Base-by-base conservation (phyloP, 2,329 filamentous ascomycete species). In the Clarireedia paspali region DNA sequence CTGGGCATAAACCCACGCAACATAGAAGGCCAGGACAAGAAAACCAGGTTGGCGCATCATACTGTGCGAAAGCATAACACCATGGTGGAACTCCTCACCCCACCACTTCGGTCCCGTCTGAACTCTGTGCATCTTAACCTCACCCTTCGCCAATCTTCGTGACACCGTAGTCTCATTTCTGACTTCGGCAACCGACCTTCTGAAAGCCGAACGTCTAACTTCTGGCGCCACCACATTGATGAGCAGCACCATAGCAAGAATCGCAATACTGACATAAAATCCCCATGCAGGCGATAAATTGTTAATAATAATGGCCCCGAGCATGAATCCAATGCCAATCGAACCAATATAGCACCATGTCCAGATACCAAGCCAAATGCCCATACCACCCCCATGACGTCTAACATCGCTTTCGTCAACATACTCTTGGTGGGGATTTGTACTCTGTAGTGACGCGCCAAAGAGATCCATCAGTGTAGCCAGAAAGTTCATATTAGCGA, bases 31-130 rank as follows among this genome's bases (percentile, higher is more conserved):
- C 65, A 91, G 75, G 30, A 89, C 71, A n/a, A 82, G 70, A 67
- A 91, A 91, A 0, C 88, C 88, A 3, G 85, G 80, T 66, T 91
- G 88, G 39, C 78, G 79, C 50, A 89, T 73, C 87, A 91, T 91
- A 64, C 84, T 81, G 20, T 80, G 68, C 48, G 80, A 84, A 46
- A 92, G 74, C 17, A 81, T 73, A 20, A 88, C 65, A 9, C 87
- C 88, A 46, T 88, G 87, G 69, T 82, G 82, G 23, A 89, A 78
- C 67, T 91, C 88, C 68, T 91, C 80, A 48, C 83, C 85, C 87
- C 86, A 91, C 81, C 86, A 89, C 63, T 74, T 82, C 0, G 88
- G 88, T 0, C 87, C 87, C 50, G 82, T 84, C 53, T 85, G 81
- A 53, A 82, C 78, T 58, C 89, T 79, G 67, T 91, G 87, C 75